These are phyloP conservation scores for Aphanocladium album DNA, from an alignment of 2,329 filamentous ascomycete genomes.

Conservation along the genomic window DNA sequence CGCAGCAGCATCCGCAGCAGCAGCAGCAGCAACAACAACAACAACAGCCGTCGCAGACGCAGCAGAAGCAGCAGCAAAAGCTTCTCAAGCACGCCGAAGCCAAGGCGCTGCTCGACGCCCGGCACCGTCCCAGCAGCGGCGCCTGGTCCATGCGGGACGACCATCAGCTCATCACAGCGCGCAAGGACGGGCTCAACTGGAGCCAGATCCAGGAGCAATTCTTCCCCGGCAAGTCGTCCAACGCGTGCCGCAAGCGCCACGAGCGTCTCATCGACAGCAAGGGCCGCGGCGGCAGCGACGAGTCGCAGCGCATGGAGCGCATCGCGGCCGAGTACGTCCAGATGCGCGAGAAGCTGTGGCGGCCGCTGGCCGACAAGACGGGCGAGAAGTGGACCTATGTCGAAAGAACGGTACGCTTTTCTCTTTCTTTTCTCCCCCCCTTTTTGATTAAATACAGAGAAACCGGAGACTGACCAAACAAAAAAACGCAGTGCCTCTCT, in stretches of 20 bases:
- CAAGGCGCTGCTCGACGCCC: neutral
- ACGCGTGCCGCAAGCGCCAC: slow-evolving; percentile 85
- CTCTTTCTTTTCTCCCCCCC: neutral
- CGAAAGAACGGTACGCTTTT: slow-evolving; percentile 51
- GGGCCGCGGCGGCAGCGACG: slow-evolving; percentile 72
- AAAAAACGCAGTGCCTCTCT: slow-evolving; percentile 65
- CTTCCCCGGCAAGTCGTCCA: slow-evolving; percentile 73
- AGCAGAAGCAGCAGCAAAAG: neutral
- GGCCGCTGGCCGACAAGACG: slow-evolving; percentile 61
- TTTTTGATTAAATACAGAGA: too few species aligned
- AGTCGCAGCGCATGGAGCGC: slow-evolving; percentile 66
- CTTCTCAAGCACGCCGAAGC: neutral
- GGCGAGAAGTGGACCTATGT: slow-evolving; percentile 80
- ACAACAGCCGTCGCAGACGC: neutral
- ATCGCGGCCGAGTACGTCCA: slow-evolving; percentile 75
- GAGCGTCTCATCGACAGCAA: slow-evolving; percentile 75
- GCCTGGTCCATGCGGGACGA: slow-evolving; percentile 75
- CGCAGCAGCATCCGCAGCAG: neutral
- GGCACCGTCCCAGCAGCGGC: slow-evolving; percentile 52
- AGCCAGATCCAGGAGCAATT: slow-evolving; percentile 69
- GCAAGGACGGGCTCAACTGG: slow-evolving; percentile 77
- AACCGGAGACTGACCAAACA: neutral
- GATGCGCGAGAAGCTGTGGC: slow-evolving; percentile 78
- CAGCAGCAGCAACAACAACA: neutral
- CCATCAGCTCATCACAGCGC: slow-evolving; percentile 63